Evolutionary conservation across 179 eudicot genomes (phyloP).

Genomic region (Camellia oleifera): DNA sequence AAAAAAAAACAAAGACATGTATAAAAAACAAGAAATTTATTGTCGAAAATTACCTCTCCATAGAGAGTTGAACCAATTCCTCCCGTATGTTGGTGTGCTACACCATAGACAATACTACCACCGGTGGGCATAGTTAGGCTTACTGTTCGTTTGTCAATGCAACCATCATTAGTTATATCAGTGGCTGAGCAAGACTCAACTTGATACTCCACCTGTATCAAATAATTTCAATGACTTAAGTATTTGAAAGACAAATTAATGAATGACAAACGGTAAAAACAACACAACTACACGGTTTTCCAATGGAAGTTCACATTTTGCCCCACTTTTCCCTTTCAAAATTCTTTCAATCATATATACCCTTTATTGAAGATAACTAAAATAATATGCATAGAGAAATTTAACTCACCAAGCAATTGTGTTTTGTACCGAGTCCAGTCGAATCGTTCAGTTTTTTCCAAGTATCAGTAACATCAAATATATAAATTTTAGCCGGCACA

Average conservation of each 20-base stretch:
- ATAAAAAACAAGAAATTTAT: no score
- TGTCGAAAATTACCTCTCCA: constrained; percentile 53
- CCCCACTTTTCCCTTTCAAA: neutral
- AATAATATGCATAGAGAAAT: neutral
- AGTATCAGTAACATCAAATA: constrained; percentile 55
- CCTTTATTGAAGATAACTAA: neutral
- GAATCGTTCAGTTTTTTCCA: constrained; percentile 25
- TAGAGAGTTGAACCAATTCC: constrained; percentile 69
- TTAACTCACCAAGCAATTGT: constrained; percentile 43
- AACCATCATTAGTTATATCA: constrained; percentile 28
- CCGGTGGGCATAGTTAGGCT: constrained; percentile 55
- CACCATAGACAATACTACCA: constrained; percentile 70
- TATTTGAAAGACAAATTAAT: constrained; percentile 13
- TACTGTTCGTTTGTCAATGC: constrained; percentile 44
- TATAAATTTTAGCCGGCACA: constrained; percentile 51
- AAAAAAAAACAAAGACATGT: no score
- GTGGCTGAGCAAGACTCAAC: constrained; percentile 44
- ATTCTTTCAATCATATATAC: no score
- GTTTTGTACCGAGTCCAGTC: constrained; percentile 18
- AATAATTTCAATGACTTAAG: neutral
- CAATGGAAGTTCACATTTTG: neutral
- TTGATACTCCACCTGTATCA: constrained; percentile 64
- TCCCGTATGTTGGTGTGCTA: constrained; percentile 89
- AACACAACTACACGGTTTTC: no score
- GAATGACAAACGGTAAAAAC: no score